phyloP scores from a whole-genome alignment of 768 basidiomycete species.

The Boletus coccyginus region DNA sequence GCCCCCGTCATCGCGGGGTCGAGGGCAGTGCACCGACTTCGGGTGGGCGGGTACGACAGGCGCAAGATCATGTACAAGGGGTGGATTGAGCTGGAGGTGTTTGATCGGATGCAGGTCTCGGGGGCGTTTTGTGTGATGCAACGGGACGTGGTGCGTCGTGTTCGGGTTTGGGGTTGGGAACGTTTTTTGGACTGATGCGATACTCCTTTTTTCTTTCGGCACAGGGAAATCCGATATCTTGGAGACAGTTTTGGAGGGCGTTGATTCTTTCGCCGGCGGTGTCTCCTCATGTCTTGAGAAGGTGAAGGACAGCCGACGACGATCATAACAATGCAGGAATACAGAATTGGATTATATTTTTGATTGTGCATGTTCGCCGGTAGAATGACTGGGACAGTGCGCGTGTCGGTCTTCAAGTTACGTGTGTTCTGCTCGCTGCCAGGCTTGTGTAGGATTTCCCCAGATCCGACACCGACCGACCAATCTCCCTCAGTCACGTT shows the following conservation, averaged over 20 bases:
- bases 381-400: no score
- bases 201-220: background rate
- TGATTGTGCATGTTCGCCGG: background rate
- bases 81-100: slow-evolving; percentile 69
- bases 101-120: slow-evolving; percentile 42
- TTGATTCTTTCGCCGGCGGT: slow-evolving; percentile 51
- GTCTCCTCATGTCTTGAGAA: slow-evolving; percentile 53
- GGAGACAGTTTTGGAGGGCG: slow-evolving; percentile 73
- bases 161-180: background rate
- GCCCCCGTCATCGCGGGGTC: slow-evolving; percentile 26
- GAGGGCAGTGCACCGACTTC: slow-evolving; percentile 35
- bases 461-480: no score
- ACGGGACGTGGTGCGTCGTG: slow-evolving; percentile 52
- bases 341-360: background rate
- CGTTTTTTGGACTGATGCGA: background rate
- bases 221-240: slow-evolving; percentile 75
- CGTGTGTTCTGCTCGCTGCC: no score
- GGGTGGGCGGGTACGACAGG: slow-evolving; percentile 68
- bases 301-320: background rate
- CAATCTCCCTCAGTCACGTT: no score
- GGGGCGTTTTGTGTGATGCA: slow-evolving; percentile 72
- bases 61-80: slow-evolving; percentile 69
- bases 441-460: no score
- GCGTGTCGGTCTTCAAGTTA: no score
- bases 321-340: background rate